Conservation (phyloP, 2,329 filamentous ascomycete species). For the Emydomyces testavorans region DNA sequence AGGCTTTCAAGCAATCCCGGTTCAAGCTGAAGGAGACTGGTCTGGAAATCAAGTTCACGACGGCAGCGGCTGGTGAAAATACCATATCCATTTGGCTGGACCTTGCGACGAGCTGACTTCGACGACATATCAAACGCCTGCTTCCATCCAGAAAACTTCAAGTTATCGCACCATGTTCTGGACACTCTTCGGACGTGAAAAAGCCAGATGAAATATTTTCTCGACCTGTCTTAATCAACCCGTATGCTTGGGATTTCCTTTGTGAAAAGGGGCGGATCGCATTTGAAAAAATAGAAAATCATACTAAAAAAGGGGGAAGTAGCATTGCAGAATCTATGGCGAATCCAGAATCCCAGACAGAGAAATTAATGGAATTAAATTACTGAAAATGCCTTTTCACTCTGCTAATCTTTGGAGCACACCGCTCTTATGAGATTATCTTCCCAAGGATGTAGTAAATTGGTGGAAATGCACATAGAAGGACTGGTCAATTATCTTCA, state of each 20-base stretch:
- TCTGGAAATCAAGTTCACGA: background rate
- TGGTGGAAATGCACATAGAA: too few relatives aligned
- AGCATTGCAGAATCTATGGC: background rate
- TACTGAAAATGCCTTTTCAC: background rate
- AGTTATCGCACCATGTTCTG: too few relatives aligned
- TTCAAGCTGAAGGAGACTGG: slow-evolving; percentile 8
- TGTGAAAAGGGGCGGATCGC: background rate
- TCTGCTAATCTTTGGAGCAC: too few relatives aligned
- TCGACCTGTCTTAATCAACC: background rate
- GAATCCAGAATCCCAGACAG: background rate
- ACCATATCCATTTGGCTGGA: background rate
- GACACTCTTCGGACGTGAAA: background rate
- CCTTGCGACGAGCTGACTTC: background rate
- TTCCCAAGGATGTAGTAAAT: too few relatives aligned
- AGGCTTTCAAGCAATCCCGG: slow-evolving; percentile 19
- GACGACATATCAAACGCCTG: background rate
- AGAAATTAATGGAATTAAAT: background rate
- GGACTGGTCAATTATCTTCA: too few relatives aligned
- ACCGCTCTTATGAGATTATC: too few relatives aligned
- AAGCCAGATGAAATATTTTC: background rate
- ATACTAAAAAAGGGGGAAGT: background rate
- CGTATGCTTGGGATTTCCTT: background rate
- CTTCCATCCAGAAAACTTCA: background rate
- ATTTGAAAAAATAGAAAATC: background rate
- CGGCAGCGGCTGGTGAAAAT: slow-evolving; percentile 2